Evolutionary conservation across 1,284 basidiomycete species (phyloP).

Genomic region (Microbotryum intermedium): DNA sequence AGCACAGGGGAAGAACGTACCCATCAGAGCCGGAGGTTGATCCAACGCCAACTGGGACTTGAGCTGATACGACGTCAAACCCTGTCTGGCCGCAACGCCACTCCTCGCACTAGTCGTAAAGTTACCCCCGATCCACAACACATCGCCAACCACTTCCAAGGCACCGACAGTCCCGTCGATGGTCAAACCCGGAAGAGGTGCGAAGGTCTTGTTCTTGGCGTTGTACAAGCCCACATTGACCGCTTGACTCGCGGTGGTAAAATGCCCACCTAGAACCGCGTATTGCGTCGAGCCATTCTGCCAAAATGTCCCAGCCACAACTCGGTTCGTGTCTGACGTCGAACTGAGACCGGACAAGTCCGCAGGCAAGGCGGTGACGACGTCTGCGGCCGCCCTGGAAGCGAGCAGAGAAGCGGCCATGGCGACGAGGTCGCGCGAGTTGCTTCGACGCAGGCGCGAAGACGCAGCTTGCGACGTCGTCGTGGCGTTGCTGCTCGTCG

Average conservation of each 20-base stretch:
- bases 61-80: slow-evolving; percentile 70
- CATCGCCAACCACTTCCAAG: slow-evolving; percentile 55
- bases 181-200: slow-evolving; percentile 52
- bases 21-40: slow-evolving; percentile 3
- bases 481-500: neutral
- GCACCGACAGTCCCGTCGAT: slow-evolving; percentile 63
- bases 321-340: slow-evolving; percentile 62
- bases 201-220: slow-evolving; percentile 46
- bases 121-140: slow-evolving; percentile 70
- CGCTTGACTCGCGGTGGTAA: slow-evolving; percentile 49
- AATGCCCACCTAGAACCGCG: slow-evolving; percentile 82
- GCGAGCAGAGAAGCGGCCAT: slow-evolving; percentile 1
- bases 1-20: neutral
- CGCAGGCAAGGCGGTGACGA: slow-evolving; percentile 24
- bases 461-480: neutral
- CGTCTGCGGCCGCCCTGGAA: slow-evolving; percentile 6
- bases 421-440: neutral
- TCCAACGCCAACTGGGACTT: slow-evolving; percentile 52
- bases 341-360: slow-evolving; percentile 1
- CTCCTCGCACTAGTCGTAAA: slow-evolving; percentile 44
- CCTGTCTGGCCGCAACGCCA: slow-evolving; percentile 46
- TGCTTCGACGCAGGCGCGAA: neutral
- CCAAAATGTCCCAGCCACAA: slow-evolving; percentile 84
- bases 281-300: slow-evolving; percentile 62
- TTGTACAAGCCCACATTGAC: slow-evolving; percentile 69